Evolutionary conservation across 2,329 filamentous ascomycete genomes (phyloP), one percentile per base, ranked within the genome.

Genomic region (Exophiala viscosa): DNA sequence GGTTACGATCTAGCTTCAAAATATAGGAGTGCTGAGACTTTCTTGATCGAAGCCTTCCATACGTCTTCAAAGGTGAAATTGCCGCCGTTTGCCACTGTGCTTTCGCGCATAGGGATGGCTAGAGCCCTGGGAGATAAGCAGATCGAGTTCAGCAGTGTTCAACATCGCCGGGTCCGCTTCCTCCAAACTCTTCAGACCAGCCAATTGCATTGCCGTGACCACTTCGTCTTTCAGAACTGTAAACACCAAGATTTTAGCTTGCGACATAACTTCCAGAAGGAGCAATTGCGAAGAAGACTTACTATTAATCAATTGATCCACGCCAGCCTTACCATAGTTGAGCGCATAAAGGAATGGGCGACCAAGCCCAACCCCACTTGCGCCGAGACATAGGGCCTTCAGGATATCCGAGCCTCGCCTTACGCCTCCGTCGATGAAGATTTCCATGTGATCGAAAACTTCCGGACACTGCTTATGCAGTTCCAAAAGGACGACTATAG

Each of bases 161-260:
- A 86, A 67, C 64, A 85, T 70, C 0, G 82, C 82, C 1, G 83
- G 81, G 58, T 84, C 78, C 3, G 83, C 74, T 63, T 85, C 75
- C 46, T 78, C 75, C 4, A 87, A 67, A 55, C 79, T 75, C 1
- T 79, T 84, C 33, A 86, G 73, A 1, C 84, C 84, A 53, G 83
- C 78, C 64, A 86, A 75, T 17, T 79, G 76, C 84, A 87, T 87
- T 1, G 82, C 82, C 2, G 80, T 84, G 59, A 83, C 78, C 4
- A 87, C 66, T 64, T 87, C 84, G 54, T 87, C 83, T 50, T 73
- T 74, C n/a, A 82, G 58, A n/a, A 79, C 76, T 78, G 45, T 3
- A 17, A n/a, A 17, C n/a, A 2, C 13, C 20, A 42, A n/a, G 14
- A 6, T 18, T n/a, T n/a, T n/a, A 5, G 20, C 28, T 3, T n/a